Base-by-base conservation (phyloP, 2,329 filamentous ascomycete genomes). In the Trichoderma breve region DNA sequence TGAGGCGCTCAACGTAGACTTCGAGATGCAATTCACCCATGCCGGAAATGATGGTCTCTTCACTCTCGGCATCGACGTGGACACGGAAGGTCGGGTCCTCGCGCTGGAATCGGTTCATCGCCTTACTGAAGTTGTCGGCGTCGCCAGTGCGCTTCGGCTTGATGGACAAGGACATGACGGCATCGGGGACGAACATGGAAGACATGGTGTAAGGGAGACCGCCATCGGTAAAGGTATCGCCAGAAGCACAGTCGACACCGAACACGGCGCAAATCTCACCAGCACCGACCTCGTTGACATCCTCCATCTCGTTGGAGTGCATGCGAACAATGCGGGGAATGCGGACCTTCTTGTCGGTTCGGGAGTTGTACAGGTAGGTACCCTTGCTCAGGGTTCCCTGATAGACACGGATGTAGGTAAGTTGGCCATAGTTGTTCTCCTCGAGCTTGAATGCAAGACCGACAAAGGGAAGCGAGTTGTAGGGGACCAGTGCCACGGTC, bases 231-330 rank as follows among this genome's bases (percentile, higher is more conserved):
- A 99, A 99, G 57, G 95, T 98, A 82, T 99, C 96, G 78, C 96
- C 96, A 57, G 95, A 98, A 43, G 96, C 95, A 81, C 96, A 99
- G 78, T 99, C 96, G 70, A 99, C 93, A 79, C 96, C 96, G 80
- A 99, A 99, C 72, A 99, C 96, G 73, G 96, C 96, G 80, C 96
- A 99, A 75, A 99, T 99, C 83, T 99, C 96, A 82, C 96, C 96
- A 69, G 96, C 95, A 67, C 95, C 94, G 74, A 99, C 92, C 82
- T 98, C 95, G 71, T 84, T 86, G 34, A 98, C 94, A 79, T 99
- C 96, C 82, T 99, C 96, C 95, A 99, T 97, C 80, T 99, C 96
- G 80, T 98, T 97, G 60, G 95, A 97, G 86, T 99, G 96, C 96
- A 99, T 99, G 74, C 96, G 94, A 74, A 99, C 96, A 78, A 99